Base-by-base conservation (phyloP, 2,329 filamentous ascomycete species). In the Fusarium musae region DNA sequence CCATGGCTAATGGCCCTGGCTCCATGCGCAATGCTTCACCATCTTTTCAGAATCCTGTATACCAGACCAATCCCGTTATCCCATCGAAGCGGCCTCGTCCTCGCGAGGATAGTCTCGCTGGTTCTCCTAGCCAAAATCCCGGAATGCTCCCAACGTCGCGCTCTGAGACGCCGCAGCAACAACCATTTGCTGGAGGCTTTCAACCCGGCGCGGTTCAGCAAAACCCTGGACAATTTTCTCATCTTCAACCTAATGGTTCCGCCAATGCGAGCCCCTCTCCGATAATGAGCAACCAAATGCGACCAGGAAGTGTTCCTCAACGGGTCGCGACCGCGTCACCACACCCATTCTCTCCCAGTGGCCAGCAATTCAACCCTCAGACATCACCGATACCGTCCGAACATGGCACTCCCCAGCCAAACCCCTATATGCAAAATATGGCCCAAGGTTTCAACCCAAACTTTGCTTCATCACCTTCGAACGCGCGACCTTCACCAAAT, bases 241-340 rank as follows among this genome's bases (percentile, higher is more conserved):
- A 97, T 83, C 88, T 97, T 62, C 93, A 94, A 78, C 90, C 93
- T 74, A 92, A 93, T 78, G 92, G 92, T 58, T 95, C 94, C 7
- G 88, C 91, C 57, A 96, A 95, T 81, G 93, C 94, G 69, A 97
- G 94, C 43, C 96, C 96, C 16, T 98, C 96, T 11, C 96, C 96
- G 34, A 96, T 97, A 71, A 95, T 98, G 90, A 90, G 90, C 70
- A 95, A 92, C 79, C 95, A 97, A 78, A 86, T 92, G 80, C 89
- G 91, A 70, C 88, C 91, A 39, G 90, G 93, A 79, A 88, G 88
- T 77, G 91, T 93, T 19, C 91, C 92, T 43, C 93, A 95, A 80
- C 87, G 95, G 78, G 94, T 98, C 82, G 93, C 95, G 74, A 98
- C 96, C 50, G 93, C 94, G 47, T 98, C 96, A 37, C 96, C 96